Conservation (phyloP, 192 early-diverging fungal species). For the Piromyces sp. region DNA sequence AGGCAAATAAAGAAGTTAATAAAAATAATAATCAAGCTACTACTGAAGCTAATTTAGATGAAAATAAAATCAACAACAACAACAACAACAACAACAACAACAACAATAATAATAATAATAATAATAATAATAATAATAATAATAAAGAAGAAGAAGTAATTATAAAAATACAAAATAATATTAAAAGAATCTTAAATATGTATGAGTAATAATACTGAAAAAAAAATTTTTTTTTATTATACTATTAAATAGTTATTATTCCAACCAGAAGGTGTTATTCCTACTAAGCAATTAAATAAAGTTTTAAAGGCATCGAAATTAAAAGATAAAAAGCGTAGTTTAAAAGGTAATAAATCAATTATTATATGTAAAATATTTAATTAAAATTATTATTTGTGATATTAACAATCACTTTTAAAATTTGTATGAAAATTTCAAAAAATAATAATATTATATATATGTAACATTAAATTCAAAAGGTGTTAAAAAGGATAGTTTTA, state of each 20-base stretch:
- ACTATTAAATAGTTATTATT: background rate
- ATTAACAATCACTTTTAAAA: no score
- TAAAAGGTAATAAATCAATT: background rate
- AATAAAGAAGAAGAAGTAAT: background rate
- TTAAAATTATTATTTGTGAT: no score
- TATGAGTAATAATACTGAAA: no score
- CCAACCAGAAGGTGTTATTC: background rate
- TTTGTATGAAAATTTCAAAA: no score
- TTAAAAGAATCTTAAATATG: no score
- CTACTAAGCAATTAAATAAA: background rate
- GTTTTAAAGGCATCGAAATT: background rate
- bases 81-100: background rate
- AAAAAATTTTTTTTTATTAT: no score
- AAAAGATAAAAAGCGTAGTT: background rate
- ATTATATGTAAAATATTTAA: no score
- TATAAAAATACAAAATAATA: no score
- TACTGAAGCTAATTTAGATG: background rate
- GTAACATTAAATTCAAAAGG: no score
- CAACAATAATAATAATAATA: background rate
- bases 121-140: background rate
- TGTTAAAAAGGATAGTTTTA: background rate
- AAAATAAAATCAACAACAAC: background rate
- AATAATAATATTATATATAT: no score
- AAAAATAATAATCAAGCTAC: background rate
- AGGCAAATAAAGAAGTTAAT: background rate